phyloP scores from a whole-genome alignment of 2,329 filamentous ascomycete genomes.

The Metarhizium sp. region DNA sequence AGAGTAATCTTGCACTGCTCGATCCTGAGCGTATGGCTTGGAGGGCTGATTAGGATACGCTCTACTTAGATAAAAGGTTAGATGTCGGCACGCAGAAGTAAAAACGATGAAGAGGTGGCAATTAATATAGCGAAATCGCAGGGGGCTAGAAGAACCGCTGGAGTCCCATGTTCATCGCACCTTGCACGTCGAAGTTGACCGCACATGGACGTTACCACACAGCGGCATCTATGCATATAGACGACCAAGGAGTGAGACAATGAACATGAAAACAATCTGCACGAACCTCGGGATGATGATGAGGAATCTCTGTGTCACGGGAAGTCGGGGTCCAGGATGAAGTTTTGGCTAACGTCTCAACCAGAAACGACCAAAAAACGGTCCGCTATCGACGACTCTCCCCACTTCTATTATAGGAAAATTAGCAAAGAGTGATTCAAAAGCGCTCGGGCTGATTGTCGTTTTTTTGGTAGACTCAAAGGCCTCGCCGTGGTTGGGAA shows the following conservation, averaged over 20 bases:
- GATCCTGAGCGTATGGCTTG: neutral
- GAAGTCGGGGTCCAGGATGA: slow-evolving; percentile 1
- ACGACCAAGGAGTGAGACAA: neutral
- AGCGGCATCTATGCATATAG: neutral
- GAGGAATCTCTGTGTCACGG: slow-evolving; percentile 10
- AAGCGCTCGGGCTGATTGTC: neutral
- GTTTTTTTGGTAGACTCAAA: neutral
- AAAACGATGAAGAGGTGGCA: neutral
- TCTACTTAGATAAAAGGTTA: neutral
- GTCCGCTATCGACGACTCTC: slow-evolving; percentile 9
- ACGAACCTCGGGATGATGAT: slow-evolving; percentile 13
- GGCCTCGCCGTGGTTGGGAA: neutral
- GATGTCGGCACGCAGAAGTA: neutral
- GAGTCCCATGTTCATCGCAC: neutral
- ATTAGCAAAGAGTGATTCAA: slow-evolving; percentile 2
- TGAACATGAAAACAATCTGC: neutral
- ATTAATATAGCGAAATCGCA: neutral
- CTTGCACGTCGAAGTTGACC: neutral
- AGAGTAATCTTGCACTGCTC: slow-evolving; percentile 7
- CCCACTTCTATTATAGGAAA: slow-evolving; percentile 3
- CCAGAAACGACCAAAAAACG: slow-evolving; percentile 3
- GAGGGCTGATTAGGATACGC: neutral
- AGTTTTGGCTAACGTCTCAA: neutral
- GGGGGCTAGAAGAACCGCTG: neutral
- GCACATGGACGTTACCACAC: neutral